phyloP scores from a whole-genome alignment of 2,329 filamentous ascomycete species.

The Neonectria punicea region DNA sequence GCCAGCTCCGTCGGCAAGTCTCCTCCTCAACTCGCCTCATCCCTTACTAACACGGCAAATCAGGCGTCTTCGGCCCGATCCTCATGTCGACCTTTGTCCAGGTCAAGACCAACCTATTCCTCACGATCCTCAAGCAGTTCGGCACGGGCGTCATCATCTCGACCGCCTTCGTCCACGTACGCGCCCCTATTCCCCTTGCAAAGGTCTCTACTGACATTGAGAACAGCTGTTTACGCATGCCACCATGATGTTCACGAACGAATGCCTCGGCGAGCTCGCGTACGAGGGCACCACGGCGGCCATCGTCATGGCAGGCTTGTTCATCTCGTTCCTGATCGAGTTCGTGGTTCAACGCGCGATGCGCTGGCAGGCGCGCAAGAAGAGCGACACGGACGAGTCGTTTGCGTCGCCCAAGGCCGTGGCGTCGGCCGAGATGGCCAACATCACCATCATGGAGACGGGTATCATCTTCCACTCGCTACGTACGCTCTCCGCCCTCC shows the following conservation, averaged over 20 bases:
- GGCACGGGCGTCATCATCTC: conserved; percentile 78
- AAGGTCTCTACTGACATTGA: not conserved
- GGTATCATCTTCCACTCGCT: conserved; percentile 82
- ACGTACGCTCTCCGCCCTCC: conserved; percentile 53
- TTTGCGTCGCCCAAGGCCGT: conserved; percentile 38
- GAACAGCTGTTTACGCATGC: conserved; percentile 76
- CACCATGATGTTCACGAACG: conserved; percentile 75
- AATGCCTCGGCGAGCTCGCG: conserved; percentile 70
- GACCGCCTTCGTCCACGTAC: conserved; percentile 75
- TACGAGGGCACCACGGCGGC: conserved; percentile 78
- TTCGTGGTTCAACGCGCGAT: conserved; percentile 71
- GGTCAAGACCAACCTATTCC: conserved; percentile 58
- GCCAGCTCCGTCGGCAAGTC: conserved; percentile 71
- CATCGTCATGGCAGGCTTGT: conserved; percentile 78
- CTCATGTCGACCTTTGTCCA: conserved; percentile 67
- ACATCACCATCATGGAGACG: conserved; percentile 72
- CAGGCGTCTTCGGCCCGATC: conserved; percentile 74
- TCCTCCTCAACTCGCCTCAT: not conserved
- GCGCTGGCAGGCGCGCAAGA: conserved; percentile 45
- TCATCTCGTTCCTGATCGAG: conserved; percentile 78
- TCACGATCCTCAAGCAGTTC: conserved; percentile 77
- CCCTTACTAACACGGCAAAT: not conserved
- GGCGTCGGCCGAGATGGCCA: conserved; percentile 41
- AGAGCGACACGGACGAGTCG: conserved; percentile 24
- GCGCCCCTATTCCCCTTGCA: conserved; percentile 25